Percentiles rank a stretch among this genome's conserved stretches.
Conservation (phyloP, 768 basidiomycete genomes). For the Boletellus sp. region DNA sequence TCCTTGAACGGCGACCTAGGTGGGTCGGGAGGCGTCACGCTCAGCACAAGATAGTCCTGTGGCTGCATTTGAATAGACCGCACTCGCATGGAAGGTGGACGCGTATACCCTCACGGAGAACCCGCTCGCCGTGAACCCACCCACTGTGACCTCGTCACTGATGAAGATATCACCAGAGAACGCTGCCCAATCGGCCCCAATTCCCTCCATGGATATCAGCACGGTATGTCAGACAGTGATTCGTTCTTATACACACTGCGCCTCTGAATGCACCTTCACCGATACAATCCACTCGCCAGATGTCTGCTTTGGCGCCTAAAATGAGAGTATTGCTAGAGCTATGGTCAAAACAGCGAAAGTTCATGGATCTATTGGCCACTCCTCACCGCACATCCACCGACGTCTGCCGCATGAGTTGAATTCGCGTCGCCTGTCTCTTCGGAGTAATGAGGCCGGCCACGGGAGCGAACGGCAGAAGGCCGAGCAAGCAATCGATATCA, state of each 20-base stretch:
- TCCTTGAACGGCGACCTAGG: conserved; percentile 54
- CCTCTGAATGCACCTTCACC: conserved; percentile 62
- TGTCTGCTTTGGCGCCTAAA: conserved; percentile 59
- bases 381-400: conserved; percentile 58
- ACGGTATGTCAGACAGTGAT: background rate
- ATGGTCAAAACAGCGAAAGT: background rate
- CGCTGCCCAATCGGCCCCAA: conserved; percentile 57
- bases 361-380: background rate
- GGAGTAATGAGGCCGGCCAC: conserved; percentile 29
- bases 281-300: conserved; percentile 63
- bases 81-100: background rate
- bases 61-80: background rate
- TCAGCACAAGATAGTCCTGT: conserved; percentile 67
- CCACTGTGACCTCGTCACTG: conserved; percentile 42
- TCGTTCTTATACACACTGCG: conserved; percentile 38
- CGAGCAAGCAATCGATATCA: conserved; percentile 50
- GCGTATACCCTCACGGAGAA: conserved; percentile 55
- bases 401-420: conserved; percentile 65
- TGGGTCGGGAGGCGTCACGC: conserved; percentile 55
- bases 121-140: conserved; percentile 66
- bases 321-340: conserved; percentile 42
- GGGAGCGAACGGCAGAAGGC: conserved; percentile 60
- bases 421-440: conserved; percentile 41
- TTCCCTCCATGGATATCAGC: conserved; percentile 41
- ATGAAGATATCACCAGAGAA: conserved; percentile 64